These are phyloP conservation scores for Trifolium pratense DNA, from an alignment of 306 rosid genomes.

Conservation along the genomic window DNA sequence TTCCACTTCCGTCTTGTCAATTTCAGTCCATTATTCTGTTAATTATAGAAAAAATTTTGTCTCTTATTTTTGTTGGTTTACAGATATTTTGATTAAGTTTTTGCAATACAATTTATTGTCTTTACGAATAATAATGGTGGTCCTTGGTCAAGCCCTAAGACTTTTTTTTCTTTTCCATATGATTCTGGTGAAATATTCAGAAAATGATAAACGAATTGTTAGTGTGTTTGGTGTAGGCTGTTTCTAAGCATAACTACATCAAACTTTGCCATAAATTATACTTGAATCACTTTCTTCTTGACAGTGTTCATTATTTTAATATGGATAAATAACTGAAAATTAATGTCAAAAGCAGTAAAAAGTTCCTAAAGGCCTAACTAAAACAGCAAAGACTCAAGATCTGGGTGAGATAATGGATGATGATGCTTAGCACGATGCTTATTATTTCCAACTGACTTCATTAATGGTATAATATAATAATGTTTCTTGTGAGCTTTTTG, in stretches of 20 bases:
- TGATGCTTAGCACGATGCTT: not conserved
- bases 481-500: not conserved
- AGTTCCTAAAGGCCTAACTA: not conserved
- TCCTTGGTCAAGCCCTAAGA: not conserved
- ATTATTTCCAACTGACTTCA: not conserved
- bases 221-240: not conserved
- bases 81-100: constrained; percentile 29
- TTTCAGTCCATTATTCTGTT: constrained; percentile 36
- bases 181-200: not conserved
- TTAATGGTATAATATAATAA: not conserved
- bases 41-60: constrained; percentile 33
- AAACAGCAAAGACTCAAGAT: not conserved
- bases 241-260: not conserved
- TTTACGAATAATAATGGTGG: not conserved
- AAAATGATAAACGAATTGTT: not conserved
- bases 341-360: not conserved
- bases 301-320: not conserved
- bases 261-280: not conserved
- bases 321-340: not conserved
- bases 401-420: constrained; percentile 2
- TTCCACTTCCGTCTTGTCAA: constrained; percentile 22
- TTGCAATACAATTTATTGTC: constrained; percentile 3
- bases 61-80: constrained; percentile 27
- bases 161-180: not conserved
- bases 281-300: not conserved